Base-by-base conservation (phyloP, 2,329 filamentous ascomycete species). In the Bipolaris bicolor region DNA sequence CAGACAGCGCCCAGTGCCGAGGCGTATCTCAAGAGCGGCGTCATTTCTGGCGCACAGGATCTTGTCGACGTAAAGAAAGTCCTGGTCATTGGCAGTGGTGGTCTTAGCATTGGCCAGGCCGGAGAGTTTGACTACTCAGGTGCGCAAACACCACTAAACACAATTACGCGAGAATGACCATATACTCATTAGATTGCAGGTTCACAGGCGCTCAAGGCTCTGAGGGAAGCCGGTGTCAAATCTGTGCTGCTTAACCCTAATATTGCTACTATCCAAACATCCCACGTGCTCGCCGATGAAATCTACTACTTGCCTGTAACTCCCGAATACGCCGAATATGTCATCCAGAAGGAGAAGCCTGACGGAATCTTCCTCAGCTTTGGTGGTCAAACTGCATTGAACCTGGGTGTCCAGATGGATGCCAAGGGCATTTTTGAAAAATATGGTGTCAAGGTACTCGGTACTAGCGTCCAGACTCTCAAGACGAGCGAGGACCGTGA, bases 71-170 rank as follows among this genome's bases (percentile, higher is more conserved):
- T 98, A 64, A 96, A 96, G 83, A 98, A 98, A 82, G 94, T 98
- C 50, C 83, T 98, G 61, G 93, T 98, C 68, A 97, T 98, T 82
- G 94, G 94, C 58, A 93, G 89, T 80, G 94, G 94, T 81, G 94
- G 94, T 79, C 85, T 98, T 68, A 92, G 91, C 77, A 98, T 98
- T 86, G 94, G 94, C 63, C 94, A 98, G 81, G 94, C 94, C 65
- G 94, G 94, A 81, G 94, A 98, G 82, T 98, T 98, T 72, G 94
- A 98, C 81, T 98, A 98, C 80, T 98, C 95, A 78, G 94, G 92
- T 96, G 83, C 62, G 65, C 43, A 58, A 36, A 59, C 33, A 40
- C 41, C 31, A 34, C 7, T 41, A 49, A 7, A 31, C 41, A 22
- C 7, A 10, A 41, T 5, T n/a, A 55, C 6, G 7, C 18, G 34